Conservation (phyloP, 306 rosid genomes). For the Citrullus mucosospermus region DNA sequence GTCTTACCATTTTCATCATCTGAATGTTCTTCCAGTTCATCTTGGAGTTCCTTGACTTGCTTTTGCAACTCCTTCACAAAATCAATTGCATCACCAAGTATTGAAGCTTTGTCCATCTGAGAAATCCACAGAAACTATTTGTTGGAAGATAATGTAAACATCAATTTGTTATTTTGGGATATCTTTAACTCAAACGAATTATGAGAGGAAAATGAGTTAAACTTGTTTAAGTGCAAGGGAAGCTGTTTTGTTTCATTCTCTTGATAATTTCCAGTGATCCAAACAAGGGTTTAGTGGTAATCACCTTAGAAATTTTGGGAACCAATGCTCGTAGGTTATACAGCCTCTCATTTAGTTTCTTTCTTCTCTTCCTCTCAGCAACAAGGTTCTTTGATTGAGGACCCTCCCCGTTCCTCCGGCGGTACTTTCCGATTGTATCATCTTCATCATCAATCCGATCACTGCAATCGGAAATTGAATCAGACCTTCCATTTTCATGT, state of each 20-base stretch:
- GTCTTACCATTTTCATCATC: slow-evolving; percentile 33
- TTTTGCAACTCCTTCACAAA: slow-evolving; percentile 53
- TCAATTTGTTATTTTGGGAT: not conserved
- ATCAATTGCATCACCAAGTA: slow-evolving; percentile 87
- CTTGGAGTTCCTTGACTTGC: slow-evolving; percentile 71
- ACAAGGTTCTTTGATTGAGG: slow-evolving; percentile 69
- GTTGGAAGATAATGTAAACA: not conserved
- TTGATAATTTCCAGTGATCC: not conserved
- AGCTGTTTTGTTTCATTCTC: not conserved
- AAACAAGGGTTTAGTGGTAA: not conserved
- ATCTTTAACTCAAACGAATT: not conserved
- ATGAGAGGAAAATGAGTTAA: not conserved
- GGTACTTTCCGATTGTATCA: slow-evolving; percentile 47
- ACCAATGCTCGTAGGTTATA: slow-evolving; percentile 80
- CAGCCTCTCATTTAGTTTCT: slow-evolving; percentile 79
- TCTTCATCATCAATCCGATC: slow-evolving; percentile 78
- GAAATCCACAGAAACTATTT: slow-evolving; percentile 1
- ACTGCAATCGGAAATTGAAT: slow-evolving; percentile 77
- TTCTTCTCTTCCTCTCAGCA: slow-evolving; percentile 91
- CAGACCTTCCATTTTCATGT: slow-evolving; percentile 37
- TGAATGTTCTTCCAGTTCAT: slow-evolving; percentile 73
- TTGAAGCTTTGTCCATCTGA: slow-evolving; percentile 69
- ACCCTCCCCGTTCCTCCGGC: slow-evolving; percentile 54
- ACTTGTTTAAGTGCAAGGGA: not conserved
- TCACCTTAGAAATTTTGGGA: slow-evolving; percentile 76